Conservation (phyloP, 352 stramenopile genomes). For the Globisporangium paddicum region DNA sequence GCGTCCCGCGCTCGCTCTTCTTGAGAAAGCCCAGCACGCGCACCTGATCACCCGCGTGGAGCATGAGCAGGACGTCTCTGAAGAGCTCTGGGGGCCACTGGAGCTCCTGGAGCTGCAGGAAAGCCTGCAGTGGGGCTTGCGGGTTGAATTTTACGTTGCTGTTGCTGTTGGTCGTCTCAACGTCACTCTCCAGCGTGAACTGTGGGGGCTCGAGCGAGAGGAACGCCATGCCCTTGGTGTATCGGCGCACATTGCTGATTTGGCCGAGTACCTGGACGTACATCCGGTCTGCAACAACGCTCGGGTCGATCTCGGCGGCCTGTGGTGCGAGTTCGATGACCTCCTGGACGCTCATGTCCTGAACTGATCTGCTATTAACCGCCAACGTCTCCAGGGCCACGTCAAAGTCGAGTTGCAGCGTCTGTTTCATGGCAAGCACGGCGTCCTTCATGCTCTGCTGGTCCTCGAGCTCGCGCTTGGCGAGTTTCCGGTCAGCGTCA, state of each 20-base stretch:
- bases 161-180: too few species aligned
- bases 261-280: conserved; percentile 32
- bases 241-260: conserved; percentile 34
- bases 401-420: conserved; percentile 14
- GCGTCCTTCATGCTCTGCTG: conserved; percentile 10
- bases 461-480: neutral
- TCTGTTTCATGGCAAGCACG: conserved; percentile 15
- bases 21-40: conserved; percentile 31
- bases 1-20: conserved; percentile 31
- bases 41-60: conserved; percentile 37
- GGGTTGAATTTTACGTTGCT: too few species aligned
- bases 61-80: conserved; percentile 22
- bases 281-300: conserved; percentile 6
- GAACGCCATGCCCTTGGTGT: conserved; percentile 47
- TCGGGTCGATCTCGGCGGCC: conserved; percentile 16
- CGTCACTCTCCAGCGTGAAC: neutral
- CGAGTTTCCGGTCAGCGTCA: neutral
- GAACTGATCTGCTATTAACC: neutral
- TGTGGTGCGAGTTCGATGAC: conserved; percentile 9
- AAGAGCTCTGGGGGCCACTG: conserved; percentile 22
- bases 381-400: conserved; percentile 10
- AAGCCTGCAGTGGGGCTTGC: conserved; percentile 24
- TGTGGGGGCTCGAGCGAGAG: conserved; percentile 23
- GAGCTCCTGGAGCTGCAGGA: conserved; percentile 33
- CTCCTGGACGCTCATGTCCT: conserved; percentile 13